phyloP scores from a whole-genome alignment of 805 yeast species.

The Kuraishia piskuri region DNA sequence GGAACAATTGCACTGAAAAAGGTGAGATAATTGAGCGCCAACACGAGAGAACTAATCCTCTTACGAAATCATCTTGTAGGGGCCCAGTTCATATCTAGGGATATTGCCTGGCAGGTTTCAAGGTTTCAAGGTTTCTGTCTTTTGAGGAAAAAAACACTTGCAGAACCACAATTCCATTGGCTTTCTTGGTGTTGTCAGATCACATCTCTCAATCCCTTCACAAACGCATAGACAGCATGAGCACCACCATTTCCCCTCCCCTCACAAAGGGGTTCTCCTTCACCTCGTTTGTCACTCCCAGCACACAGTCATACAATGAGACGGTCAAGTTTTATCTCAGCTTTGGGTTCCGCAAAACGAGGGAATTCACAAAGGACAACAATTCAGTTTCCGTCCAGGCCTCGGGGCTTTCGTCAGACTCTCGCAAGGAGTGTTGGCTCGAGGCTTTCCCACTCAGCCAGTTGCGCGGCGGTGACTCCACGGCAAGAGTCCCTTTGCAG shows the following conservation, averaged over 20 bases:
- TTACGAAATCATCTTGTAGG: too few species aligned
- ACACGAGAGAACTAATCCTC: too few species aligned
- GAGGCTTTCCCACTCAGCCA: constrained; percentile 49
- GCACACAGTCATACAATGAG: constrained; percentile 33
- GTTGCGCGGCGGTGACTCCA: constrained; percentile 8
- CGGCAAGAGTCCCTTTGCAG: constrained; percentile 26
- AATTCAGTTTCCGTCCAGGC: constrained; percentile 23
- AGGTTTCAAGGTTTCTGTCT: too few species aligned
- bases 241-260: neutral
- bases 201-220: neutral
- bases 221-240: neutral
- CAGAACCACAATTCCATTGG: too few species aligned
- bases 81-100: too few species aligned
- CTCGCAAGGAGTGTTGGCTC: constrained; percentile 65
- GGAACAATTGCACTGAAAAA: too few species aligned
- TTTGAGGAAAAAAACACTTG: too few species aligned
- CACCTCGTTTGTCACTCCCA: constrained; percentile 52
- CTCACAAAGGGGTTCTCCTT: constrained; percentile 23
- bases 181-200: neutral
- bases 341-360: constrained; percentile 54
- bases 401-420: constrained; percentile 56
- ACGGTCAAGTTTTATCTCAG: constrained; percentile 48
- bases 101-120: too few species aligned
- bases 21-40: too few species aligned
- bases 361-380: constrained; percentile 49